Percentiles rank a stretch among this genome's conserved stretches.
These are phyloP conservation scores for Fusarium nelsonii DNA, from an alignment of 2,329 filamentous ascomycete genomes.

Conservation along the genomic window DNA sequence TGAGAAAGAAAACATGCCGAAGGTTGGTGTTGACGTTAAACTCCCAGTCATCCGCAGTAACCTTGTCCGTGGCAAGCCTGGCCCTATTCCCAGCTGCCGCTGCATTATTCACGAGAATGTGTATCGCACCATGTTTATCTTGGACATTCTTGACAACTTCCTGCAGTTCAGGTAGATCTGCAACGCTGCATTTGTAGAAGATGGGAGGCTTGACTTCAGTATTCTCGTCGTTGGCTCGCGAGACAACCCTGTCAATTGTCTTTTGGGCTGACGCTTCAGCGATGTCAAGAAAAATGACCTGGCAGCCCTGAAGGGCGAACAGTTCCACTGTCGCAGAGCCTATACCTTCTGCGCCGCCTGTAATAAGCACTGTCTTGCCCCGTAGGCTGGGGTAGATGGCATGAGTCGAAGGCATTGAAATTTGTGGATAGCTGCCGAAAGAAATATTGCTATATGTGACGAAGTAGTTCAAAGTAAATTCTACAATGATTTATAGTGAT, in stretches of 20 bases:
- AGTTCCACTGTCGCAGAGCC: slow-evolving; percentile 59
- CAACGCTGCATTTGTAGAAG: slow-evolving; percentile 59
- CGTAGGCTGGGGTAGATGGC: slow-evolving; percentile 59
- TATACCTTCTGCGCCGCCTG: slow-evolving; percentile 62
- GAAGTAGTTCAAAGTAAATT: background rate
- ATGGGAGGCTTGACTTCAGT: slow-evolving; percentile 44
- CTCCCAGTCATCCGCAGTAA: slow-evolving; percentile 59
- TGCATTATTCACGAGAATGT: slow-evolving; percentile 89
- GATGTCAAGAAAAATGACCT: slow-evolving; percentile 60
- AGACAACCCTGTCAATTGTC: slow-evolving; percentile 47
- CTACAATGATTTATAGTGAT: background rate
- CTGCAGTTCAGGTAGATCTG: slow-evolving; percentile 52
- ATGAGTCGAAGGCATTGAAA: slow-evolving; percentile 6
- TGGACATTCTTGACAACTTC: slow-evolving; percentile 52
- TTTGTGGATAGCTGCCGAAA: too few species aligned
- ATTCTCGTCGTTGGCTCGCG: slow-evolving; percentile 25
- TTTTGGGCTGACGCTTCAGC: slow-evolving; percentile 44
- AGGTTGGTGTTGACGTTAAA: slow-evolving; percentile 59
- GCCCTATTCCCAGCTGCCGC: slow-evolving; percentile 56
- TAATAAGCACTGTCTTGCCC: slow-evolving; percentile 58
- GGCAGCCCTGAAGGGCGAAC: slow-evolving; percentile 59
- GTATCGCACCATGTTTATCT: slow-evolving; percentile 60
- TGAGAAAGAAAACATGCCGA: slow-evolving; percentile 70
- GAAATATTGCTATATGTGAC: background rate
- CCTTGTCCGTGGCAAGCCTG: slow-evolving; percentile 48